A percentile compares a stretch with the other conserved stretches of the same genome.
These are phyloP conservation scores for Xerocomus spinulosus DNA, from an alignment of 768 basidiomycete species.

Conservation along the genomic window DNA sequence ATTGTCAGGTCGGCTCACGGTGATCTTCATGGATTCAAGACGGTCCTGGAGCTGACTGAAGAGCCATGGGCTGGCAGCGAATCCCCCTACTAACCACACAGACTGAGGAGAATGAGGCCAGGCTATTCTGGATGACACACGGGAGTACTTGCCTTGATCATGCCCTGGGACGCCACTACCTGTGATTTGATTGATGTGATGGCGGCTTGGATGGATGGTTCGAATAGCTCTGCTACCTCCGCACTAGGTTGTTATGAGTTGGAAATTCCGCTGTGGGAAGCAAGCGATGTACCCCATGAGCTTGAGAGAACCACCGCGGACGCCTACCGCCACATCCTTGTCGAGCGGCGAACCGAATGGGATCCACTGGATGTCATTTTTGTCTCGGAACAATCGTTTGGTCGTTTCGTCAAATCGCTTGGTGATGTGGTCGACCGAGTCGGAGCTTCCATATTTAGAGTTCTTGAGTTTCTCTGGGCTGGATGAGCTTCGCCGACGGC, in stretches of 20 bases:
- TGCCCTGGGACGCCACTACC: constrained; percentile 61
- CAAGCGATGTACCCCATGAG: constrained; percentile 53
- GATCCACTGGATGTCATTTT: constrained; percentile 64
- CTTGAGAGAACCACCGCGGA: constrained; percentile 67
- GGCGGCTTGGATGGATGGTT: constrained; percentile 74
- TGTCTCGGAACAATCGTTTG: constrained; percentile 71
- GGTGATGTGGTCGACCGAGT: constrained; percentile 74
- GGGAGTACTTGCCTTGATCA: constrained; percentile 49
- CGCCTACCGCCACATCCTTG: constrained; percentile 65
- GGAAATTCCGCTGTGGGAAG: constrained; percentile 7
- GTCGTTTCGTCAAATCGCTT: constrained; percentile 80
- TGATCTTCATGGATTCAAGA: constrained; percentile 49
- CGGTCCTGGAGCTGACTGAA: constrained; percentile 72
- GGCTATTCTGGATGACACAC: neutral
- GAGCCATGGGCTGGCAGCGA: constrained; percentile 78
- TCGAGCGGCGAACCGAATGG: constrained; percentile 76
- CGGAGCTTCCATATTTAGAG: constrained; percentile 68
- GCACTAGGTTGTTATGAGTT: constrained; percentile 18
- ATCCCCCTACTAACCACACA: constrained; percentile 81
- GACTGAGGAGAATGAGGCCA: constrained; percentile 41
- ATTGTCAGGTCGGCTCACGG: constrained; percentile 71
- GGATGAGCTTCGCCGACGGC: constrained; percentile 2
- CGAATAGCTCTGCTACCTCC: constrained; percentile 69
- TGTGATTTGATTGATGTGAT: constrained; percentile 64
- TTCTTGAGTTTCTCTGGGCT: constrained; percentile 61